Evolutionary conservation across 768 basidiomycete genomes (phyloP).

Genomic region (Russula lepida): DNA sequence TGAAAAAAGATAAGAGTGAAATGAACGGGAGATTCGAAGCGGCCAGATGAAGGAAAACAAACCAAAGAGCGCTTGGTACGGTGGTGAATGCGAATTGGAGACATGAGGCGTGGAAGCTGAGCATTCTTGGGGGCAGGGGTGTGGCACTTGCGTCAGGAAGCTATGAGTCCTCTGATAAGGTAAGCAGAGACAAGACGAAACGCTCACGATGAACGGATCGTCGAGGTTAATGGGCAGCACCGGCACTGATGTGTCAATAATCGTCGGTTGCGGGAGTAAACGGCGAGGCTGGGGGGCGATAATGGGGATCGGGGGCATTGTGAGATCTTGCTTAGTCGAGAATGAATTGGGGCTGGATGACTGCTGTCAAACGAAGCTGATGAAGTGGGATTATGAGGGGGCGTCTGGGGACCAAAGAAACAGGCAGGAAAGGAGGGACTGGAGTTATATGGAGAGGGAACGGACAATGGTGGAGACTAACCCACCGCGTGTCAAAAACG

Average conservation of each 20-base stretch:
- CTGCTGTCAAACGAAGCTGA: background rate
- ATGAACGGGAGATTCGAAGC: background rate
- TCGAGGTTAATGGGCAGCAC: constrained; percentile 13
- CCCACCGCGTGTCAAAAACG: constrained; percentile 18
- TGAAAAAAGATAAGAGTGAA: background rate
- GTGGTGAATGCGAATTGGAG: constrained; percentile 16
- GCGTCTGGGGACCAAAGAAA: constrained; percentile 1
- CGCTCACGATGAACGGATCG: constrained; percentile 22
- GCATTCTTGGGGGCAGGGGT: constrained; percentile 12
- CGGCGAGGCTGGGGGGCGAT: constrained; percentile 21
- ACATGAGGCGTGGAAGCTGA: constrained; percentile 20
- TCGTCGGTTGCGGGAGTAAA: constrained; percentile 11
- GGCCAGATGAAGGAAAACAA: background rate
- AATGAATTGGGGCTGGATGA: background rate
- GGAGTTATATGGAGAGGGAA: constrained; percentile 14
- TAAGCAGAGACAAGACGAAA: background rate
- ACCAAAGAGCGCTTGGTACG: constrained; percentile 18
- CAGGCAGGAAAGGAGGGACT: constrained; percentile 16
- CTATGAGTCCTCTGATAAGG: constrained; percentile 1
- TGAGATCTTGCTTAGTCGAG: background rate
- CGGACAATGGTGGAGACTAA: constrained; percentile 15
- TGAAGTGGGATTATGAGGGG: background rate
- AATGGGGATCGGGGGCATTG: constrained; percentile 21
- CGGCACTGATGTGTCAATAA: constrained; percentile 10
- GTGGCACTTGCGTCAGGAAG: constrained; percentile 11